A percentile compares a stretch with the other conserved stretches of the same genome.
These are phyloP conservation scores for Pleurotus eryngii DNA, from an alignment of 768 basidiomycete species.

Conservation along the genomic window DNA sequence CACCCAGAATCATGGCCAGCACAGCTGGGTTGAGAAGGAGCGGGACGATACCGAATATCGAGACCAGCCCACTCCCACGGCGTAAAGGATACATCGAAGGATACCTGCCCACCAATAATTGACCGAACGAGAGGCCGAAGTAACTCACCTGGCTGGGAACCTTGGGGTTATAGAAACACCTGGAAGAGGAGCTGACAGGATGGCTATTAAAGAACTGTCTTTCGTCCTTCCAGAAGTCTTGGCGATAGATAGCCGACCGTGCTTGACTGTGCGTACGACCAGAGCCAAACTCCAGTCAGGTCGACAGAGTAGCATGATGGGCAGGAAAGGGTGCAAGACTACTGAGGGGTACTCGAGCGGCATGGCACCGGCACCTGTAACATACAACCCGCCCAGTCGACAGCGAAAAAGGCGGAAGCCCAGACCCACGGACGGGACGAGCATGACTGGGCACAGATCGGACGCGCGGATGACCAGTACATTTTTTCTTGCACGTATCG, in stretches of 20 bases:
- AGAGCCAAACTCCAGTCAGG: slow-evolving; percentile 8
- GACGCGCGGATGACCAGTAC: background rate
- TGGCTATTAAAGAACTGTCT: slow-evolving; percentile 9
- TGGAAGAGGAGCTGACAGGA: slow-evolving; percentile 10
- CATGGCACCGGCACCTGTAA: slow-evolving; percentile 15
- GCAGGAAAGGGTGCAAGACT: slow-evolving; percentile 12
- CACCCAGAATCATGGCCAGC: background rate
- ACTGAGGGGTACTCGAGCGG: slow-evolving; percentile 7
- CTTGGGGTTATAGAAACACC: slow-evolving; percentile 15
- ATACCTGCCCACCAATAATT: background rate
- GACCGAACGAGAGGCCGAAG: background rate
- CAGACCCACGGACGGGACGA: slow-evolving; percentile 4
- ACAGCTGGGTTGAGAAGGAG: slow-evolving; percentile 6
- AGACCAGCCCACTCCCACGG: slow-evolving; percentile 15
- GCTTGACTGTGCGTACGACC: background rate
- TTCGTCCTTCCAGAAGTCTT: slow-evolving; percentile 14
- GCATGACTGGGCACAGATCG: slow-evolving; percentile 10
- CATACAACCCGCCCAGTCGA: background rate
- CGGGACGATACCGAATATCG: slow-evolving; percentile 16
- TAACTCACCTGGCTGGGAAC: slow-evolving; percentile 5
- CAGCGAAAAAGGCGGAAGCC: background rate
- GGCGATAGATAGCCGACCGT: slow-evolving; percentile 8
- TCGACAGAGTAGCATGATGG: slow-evolving; percentile 14
- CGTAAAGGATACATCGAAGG: slow-evolving; percentile 13
- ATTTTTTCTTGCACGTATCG: slow-evolving; percentile 9